These are phyloP conservation scores for Talaromyces sp. DNA, from an alignment of 2,329 filamentous ascomycete species.

Conservation along the genomic window DNA sequence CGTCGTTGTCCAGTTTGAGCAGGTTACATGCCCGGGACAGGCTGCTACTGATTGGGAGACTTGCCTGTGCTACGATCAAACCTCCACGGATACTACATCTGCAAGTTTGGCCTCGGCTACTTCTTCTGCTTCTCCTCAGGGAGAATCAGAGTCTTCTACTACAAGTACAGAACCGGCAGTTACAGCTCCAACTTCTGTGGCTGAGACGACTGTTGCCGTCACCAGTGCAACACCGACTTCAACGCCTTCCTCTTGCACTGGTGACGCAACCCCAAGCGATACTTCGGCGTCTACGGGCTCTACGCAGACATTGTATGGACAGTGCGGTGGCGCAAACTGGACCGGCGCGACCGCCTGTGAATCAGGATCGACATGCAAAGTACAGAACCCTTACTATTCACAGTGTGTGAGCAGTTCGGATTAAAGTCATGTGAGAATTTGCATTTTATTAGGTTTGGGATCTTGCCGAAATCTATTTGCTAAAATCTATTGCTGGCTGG, in stretches of 20 bases:
- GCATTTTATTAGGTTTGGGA: not conserved
- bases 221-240: not conserved
- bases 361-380: conserved; percentile 23
- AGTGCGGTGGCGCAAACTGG: conserved; percentile 27
- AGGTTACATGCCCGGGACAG: conserved; percentile 24
- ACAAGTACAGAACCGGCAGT: not conserved
- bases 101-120: conserved; percentile 3
- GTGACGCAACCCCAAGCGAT: not conserved
- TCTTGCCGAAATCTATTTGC: not conserved
- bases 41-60: conserved; percentile 21
- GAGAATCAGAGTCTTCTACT: not conserved
- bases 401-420: conserved; percentile 20
- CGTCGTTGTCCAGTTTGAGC: conserved; percentile 28
- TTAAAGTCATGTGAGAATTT: not conserved
- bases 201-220: not conserved
- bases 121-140: not conserved
- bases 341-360: conserved; percentile 23
- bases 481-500: not conserved
- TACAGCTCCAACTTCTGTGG: not conserved
- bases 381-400: conserved; percentile 25
- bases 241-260: not conserved
- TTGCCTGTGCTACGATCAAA: conserved; percentile 22
- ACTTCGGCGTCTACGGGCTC: not conserved
- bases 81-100: conserved; percentile 12
- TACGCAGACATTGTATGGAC: conserved; percentile 17